Evolutionary conservation across 2,329 filamentous ascomycete genomes (phyloP).

Genomic region (Claviceps maximensis): DNA sequence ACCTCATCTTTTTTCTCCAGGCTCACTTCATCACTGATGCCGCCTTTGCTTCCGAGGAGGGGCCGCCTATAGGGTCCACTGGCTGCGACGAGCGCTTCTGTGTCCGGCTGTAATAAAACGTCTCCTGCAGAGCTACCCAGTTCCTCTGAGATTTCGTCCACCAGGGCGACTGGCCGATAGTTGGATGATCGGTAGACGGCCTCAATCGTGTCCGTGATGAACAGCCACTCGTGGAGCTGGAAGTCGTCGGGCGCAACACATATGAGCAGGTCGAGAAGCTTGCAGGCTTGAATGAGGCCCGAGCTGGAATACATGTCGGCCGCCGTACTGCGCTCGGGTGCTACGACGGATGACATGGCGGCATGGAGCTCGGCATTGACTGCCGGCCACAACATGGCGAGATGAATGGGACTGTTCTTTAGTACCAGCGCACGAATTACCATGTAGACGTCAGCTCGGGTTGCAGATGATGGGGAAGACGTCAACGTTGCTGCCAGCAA

Average conservation of each 20-base stretch:
- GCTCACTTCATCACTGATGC: conserved; percentile 41
- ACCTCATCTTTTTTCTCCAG: conserved; percentile 54
- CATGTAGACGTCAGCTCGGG: conserved; percentile 81
- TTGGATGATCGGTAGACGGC: conserved; percentile 70
- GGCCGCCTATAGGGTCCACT: conserved; percentile 29
- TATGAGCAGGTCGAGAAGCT: conserved; percentile 80
- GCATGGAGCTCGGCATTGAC: conserved; percentile 76
- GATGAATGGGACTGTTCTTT: conserved; percentile 63
- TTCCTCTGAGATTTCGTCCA: conserved; percentile 72
- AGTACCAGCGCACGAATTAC: conserved; percentile 71
- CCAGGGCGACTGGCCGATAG: conserved; percentile 60
- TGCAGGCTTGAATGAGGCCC: conserved; percentile 79
- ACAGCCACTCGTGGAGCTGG: conserved; percentile 96
- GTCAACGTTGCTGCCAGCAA: conserved; percentile 70
- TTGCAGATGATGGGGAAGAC: conserved; percentile 83
- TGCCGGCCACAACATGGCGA: conserved; percentile 80
- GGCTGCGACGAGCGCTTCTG: conserved; percentile 22
- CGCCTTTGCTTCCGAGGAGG: conserved; percentile 38
- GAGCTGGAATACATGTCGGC: conserved; percentile 64
- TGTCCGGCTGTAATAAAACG: conserved; percentile 22
- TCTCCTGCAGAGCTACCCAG: conserved; percentile 35
- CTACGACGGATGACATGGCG: conserved; percentile 61
- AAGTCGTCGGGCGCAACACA: conserved; percentile 87
- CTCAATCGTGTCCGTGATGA: conserved; percentile 92
- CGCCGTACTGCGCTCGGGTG: conserved; percentile 47